Evolutionary conservation across 2,329 filamentous ascomycete species (phyloP), one percentile per base, ranked within the genome.

Genomic region (Bipolaris gigantea): DNA sequence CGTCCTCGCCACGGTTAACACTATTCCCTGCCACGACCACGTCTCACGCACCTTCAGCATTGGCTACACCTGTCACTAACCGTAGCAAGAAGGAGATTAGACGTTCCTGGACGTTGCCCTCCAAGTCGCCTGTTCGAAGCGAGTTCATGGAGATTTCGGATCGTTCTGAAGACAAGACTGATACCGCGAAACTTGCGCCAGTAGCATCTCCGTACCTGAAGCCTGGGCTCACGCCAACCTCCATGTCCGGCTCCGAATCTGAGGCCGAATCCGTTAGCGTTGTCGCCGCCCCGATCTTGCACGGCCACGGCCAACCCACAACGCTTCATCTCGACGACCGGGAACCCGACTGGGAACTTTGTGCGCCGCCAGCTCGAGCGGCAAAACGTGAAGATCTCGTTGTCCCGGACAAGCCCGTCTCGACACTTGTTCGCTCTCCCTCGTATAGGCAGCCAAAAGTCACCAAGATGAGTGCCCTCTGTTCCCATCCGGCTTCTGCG

Each of bases 271-370:
- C 64, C 9, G 59, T 71, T 25, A 66, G 66, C 1, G 59, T 72
- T 27, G 63, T 64, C 9, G 65, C 65, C 15, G 63, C 57, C 8
- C 58, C 60, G 33, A 50, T 61, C 5, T 55, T 50, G 2, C 44
- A 64, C 6, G 53, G 50, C 16, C 48, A 38, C 19, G 11, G 30
- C 19, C 52, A 62, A 34, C 51, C 64, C 2, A 65, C 62, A 53
- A 66, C 59, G 30, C 48, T 65, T 2, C 65, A 59, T 16, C 44
- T 66, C 18, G 62, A 68, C 23, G 64, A 63, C 8, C 60, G 62
- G 33, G 68, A 72, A 48, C 69, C 70, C 7, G 60, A 68, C 44
- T 71, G 70, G 70, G 67, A 72, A 45, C 64, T 72, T 45, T 58
- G 54, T 50, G 49, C 57, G 25, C 70, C 66, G 50, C 64, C 59